Conservation (phyloP, 2,329 filamentous ascomycete species). For the Fusarium torreyae region DNA sequence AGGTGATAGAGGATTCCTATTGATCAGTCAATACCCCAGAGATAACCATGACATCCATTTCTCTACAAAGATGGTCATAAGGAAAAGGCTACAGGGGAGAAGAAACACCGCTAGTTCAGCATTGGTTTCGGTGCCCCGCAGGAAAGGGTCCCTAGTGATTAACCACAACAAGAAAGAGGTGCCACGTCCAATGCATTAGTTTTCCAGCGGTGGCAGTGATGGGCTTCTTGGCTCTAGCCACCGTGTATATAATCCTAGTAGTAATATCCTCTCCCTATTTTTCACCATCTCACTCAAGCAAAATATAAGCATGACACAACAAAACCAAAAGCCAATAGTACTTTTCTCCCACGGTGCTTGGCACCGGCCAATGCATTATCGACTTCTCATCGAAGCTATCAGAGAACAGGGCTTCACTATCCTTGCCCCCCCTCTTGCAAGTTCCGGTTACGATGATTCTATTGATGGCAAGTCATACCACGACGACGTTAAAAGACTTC, state of each 20-base stretch:
- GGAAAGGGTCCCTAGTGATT: no score
- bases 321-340: constrained; percentile 19
- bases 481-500: constrained; percentile 30
- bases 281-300: fast-evolving
- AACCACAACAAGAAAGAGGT: no score
- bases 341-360: constrained; percentile 39
- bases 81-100: no score
- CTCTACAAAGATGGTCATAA: no score
- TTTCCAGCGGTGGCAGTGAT: no score
- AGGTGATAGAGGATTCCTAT: no score
- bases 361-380: constrained; percentile 39
- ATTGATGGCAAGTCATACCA: constrained; percentile 24
- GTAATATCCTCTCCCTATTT: fast-evolving
- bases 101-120: no score
- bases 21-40: no score
- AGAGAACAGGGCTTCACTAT: constrained; percentile 16
- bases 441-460: constrained; percentile 32
- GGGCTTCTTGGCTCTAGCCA: no score
- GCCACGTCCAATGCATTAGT: no score
- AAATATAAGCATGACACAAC: not conserved
- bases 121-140: no score
- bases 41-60: no score
- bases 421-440: constrained; percentile 23
- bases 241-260: not conserved
- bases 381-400: constrained; percentile 20